A percentile compares a stretch with the other conserved stretches of the same genome.
Evolutionary conservation across 2,329 filamentous ascomycete genomes (phyloP).

Genomic region (Orbilia quercus): DNA sequence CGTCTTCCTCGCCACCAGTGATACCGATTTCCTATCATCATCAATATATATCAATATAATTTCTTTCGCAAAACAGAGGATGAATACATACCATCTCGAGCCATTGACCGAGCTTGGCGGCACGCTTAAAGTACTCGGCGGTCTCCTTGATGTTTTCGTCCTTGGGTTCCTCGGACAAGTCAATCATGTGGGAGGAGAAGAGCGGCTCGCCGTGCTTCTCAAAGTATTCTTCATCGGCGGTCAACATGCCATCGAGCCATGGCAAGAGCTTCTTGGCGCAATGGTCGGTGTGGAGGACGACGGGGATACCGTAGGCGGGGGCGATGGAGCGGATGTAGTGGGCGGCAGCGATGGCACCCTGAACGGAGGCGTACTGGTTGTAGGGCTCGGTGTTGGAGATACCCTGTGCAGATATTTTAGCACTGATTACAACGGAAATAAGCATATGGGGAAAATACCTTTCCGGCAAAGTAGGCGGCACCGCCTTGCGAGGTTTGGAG

Average conservation of each 20-base stretch:
- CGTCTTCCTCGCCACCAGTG: slow-evolving; percentile 96
- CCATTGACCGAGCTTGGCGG: slow-evolving; percentile 97
- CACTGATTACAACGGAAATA: slow-evolving; percentile 58
- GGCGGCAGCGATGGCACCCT: slow-evolving; percentile 86
- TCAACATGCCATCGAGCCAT: slow-evolving; percentile 95
- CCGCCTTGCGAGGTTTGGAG: slow-evolving; percentile 94
- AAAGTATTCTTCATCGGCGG: slow-evolving; percentile 94
- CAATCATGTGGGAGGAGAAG: slow-evolving; percentile 98
- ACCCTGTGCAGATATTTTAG: slow-evolving; percentile 67
- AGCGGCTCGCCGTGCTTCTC: slow-evolving; percentile 91
- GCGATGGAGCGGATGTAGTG: slow-evolving; percentile 93
- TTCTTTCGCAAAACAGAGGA: background rate
- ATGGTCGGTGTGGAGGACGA: slow-evolving; percentile 96
- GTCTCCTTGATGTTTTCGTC: slow-evolving; percentile 93
- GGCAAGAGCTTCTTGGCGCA: slow-evolving; percentile 99
- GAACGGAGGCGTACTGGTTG: slow-evolving; percentile 87
- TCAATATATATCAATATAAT: background rate
- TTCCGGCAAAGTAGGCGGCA: slow-evolving; percentile 90
- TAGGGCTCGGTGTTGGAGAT: slow-evolving; percentile 72
- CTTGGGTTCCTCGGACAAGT: slow-evolving; percentile 90
- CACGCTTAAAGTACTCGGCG: slow-evolving; percentile 90
- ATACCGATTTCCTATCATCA: slow-evolving; percentile 78
- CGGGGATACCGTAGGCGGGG: slow-evolving; percentile 86
- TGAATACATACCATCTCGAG: slow-evolving; percentile 83
- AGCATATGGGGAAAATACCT: slow-evolving; percentile 66